Evolutionary conservation across 306 rosid species (phyloP), one percentile per base, ranked within the genome.

Genomic region (Dalbergia cochinchinensis): DNA sequence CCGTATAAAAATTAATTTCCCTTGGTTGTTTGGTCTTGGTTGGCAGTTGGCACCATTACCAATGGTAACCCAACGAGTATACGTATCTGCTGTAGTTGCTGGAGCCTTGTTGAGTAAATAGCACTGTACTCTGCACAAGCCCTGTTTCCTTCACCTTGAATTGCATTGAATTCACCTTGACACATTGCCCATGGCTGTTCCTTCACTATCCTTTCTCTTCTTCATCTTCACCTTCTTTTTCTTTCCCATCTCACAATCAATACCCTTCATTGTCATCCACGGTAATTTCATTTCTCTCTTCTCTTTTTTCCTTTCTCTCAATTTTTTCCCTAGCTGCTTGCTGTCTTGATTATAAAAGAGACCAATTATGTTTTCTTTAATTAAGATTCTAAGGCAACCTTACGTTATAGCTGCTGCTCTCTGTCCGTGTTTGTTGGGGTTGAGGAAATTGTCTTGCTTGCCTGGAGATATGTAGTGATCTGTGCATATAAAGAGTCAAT

Each of bases 181-280:
- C 16, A 19, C 11, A 0, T 13, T 13, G 16, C 6, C 69, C 45
- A 86, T 87, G 88, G 80, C 81, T 73, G 78, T 71, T 69, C 66
- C 55, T 66, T 86, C 87, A 6, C 58, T 64, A 0, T 54, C 74
- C 63, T 54, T 72, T 72, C 69, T 76, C 71, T 65, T 82, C 86
- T 77, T 84, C 78, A 0, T 84, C 86, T 81, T 84, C 82, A n/a
- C 47, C 22, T 59, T 83, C 60, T 19, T 48, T 26, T 3, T 74
- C 70, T 35, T 90, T 80, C 89, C 86, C 34, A 0, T 74, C 71
- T 80, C 91, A 37, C 83, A 86, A 44, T 87, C 94, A 9, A 33
- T 88, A 3, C 96, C 98, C 53, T 94, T 94, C 68, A 84, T 92
- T 33, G 89, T 94, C 0, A 85, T 94, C 60, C 97, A 94, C 59